These are phyloP conservation scores for Thozetella sp. DNA, from an alignment of 495 filamentous ascomycete species.

Conservation along the genomic window DNA sequence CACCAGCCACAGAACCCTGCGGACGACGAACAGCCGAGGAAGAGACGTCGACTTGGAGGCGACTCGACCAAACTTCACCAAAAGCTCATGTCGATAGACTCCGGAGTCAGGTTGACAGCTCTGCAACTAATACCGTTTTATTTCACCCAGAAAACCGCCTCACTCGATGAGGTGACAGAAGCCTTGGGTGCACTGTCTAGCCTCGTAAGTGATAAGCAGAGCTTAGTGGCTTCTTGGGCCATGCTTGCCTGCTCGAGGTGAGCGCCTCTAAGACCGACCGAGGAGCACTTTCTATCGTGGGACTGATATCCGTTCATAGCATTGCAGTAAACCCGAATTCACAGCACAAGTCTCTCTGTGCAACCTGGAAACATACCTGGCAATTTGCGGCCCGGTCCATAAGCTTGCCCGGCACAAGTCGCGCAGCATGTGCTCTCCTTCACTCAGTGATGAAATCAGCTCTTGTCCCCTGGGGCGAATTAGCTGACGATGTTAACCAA, in stretches of 20 bases:
- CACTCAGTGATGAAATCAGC: conserved; percentile 62
- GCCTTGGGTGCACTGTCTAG: conserved; percentile 31
- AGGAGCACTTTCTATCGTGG: background rate
- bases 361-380: conserved; percentile 73
- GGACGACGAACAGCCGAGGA: conserved; percentile 50
- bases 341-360: conserved; percentile 20
- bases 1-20: conserved; percentile 19
- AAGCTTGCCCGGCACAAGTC: conserved; percentile 68
- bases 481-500: conserved; percentile 64
- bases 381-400: conserved; percentile 71
- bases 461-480: conserved; percentile 62
- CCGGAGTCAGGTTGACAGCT: conserved; percentile 61
- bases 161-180: conserved; percentile 38
- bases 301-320: conserved; percentile 6
- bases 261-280: too few species aligned
- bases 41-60: conserved; percentile 63
- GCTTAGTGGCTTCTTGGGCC: conserved; percentile 43
- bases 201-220: conserved; percentile 36
- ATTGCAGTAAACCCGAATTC: conserved; percentile 14
- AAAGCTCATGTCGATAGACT: conserved; percentile 57
- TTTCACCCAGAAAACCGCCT: conserved; percentile 35
- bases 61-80: conserved; percentile 63
- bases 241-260: conserved; percentile 67
- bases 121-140: conserved; percentile 83
- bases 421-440: conserved; percentile 81